Base-by-base conservation (phyloP, 768 basidiomycete species). In the Russula vinacea region DNA sequence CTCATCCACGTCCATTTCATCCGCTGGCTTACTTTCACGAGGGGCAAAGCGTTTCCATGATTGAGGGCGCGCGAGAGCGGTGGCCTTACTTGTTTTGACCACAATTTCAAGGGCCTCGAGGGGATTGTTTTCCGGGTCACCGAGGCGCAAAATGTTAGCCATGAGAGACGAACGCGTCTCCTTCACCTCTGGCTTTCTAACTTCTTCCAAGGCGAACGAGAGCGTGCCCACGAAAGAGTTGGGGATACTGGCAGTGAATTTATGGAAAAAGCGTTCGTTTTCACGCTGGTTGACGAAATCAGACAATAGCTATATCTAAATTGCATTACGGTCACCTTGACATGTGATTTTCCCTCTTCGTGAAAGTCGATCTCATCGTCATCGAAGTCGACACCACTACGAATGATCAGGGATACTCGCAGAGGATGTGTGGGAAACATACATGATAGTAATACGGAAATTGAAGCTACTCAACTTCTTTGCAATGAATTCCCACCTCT, bases 381-480 rank as follows among this genome's bases (percentile, higher is more conserved):
- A 66, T 86, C 91, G 75, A 96, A 95, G 74, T 94, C 91, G 49
- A 94, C 81, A 6, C 94, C 93, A n/a, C 93, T 95, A 68, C 37
- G 39, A 42, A 44, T 14, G n/a, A 29, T 67, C 24, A 69, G 52
- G 51, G 22, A 61, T 26, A 54, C 47, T 62, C 10, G 40, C 53
- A 37, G 24, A 17, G 53, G 6, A 32, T 33, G 37, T 19, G 14
- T 22, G 39, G 47, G 44, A 16, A 40, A 75, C 83, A 66, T 70
- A 96, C 95, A 97, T 79, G 59, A 97, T 77, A 3, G 84, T 84
- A 51, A 95, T 70, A 13, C 76, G 73, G 42, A 94, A 77, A 5
- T 80, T 78, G 29, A 85, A 71, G 4, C 73, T 73, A 56, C 87
- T 80, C 77, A 98, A 83, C 69, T 88, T 88, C 49, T 78, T 72